These are phyloP conservation scores for Fusarium pseudocircinatum DNA, from an alignment of 2,329 filamentous ascomycete species.

Conservation along the genomic window DNA sequence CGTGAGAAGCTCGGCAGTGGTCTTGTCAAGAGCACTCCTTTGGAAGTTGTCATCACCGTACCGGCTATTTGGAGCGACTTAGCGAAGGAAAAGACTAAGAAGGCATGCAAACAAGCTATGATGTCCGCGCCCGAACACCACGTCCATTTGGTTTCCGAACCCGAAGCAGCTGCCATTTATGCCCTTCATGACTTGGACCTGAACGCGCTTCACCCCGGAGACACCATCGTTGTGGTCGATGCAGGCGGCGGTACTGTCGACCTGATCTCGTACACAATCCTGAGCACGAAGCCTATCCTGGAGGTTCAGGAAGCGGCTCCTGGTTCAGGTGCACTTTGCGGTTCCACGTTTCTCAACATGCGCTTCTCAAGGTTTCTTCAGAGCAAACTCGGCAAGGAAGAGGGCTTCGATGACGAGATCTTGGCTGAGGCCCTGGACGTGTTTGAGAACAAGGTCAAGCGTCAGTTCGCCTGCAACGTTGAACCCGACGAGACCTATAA, in stretches of 20 bases:
- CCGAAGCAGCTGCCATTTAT: constrained; percentile 60
- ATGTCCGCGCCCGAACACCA: constrained; percentile 44
- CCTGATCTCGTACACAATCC: constrained; percentile 61
- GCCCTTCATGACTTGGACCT: constrained; percentile 54
- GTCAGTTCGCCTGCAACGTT: constrained; percentile 47
- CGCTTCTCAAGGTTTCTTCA: constrained; percentile 55
- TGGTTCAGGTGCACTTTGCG: constrained; percentile 58
- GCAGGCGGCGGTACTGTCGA: constrained; percentile 63
- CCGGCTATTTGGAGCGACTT: constrained; percentile 66
- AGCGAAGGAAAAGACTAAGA: constrained; percentile 59
- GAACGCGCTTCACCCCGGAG: constrained; percentile 51
- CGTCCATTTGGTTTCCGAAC: constrained; percentile 58
- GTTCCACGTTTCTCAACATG: constrained; percentile 57
- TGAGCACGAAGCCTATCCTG: constrained; percentile 53
- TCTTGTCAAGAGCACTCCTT: constrained; percentile 52
- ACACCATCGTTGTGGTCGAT: constrained; percentile 62
- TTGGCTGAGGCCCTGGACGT: constrained; percentile 52
- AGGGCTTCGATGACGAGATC: constrained; percentile 53
- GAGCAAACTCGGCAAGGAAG: constrained; percentile 51
- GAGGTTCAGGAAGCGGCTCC: constrained; percentile 56
- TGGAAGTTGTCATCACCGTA: constrained; percentile 64
- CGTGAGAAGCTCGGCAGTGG: constrained; percentile 53
- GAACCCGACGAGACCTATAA: constrained; percentile 48
- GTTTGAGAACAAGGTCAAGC: constrained; percentile 55
- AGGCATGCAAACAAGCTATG: constrained; percentile 53